Evolutionary conservation across 805 yeast genomes (phyloP).

Genomic region (Saccharomycopsis sp.): DNA sequence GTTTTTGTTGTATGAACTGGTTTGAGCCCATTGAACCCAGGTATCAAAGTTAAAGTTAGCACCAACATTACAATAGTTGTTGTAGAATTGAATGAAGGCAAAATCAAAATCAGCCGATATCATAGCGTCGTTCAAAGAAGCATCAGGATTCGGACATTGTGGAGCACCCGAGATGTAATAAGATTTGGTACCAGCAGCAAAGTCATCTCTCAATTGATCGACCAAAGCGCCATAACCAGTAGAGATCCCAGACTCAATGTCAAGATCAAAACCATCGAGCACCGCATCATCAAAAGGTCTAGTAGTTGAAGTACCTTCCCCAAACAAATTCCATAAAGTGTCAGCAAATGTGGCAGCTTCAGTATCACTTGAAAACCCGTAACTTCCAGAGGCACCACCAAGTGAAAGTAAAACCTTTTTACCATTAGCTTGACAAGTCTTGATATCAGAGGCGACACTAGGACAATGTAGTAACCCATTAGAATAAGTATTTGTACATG

Average conservation of each 20-base stretch:
- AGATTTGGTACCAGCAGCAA: constrained; percentile 39
- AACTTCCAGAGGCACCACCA: constrained; percentile 70
- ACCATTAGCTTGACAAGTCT: constrained; percentile 69
- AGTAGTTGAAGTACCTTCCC: constrained; percentile 28
- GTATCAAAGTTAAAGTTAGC: constrained; percentile 42
- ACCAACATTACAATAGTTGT: constrained; percentile 49
- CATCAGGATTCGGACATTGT: constrained; percentile 71
- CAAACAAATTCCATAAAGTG: constrained; percentile 56
- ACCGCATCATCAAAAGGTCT: constrained; percentile 54
- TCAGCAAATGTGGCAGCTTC: constrained; percentile 63
- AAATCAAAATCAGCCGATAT: constrained; percentile 52
- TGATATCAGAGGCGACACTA: constrained; percentile 57
- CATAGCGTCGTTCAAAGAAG: constrained; percentile 40
- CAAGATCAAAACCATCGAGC: constrained; percentile 91
- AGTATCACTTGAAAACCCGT: constrained; percentile 78
- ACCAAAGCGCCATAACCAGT: constrained; percentile 66
- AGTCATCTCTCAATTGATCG: constrained; percentile 35
- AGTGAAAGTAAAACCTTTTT: constrained; percentile 71
- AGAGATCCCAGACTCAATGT: constrained; percentile 60
- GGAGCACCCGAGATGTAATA: constrained; percentile 74
- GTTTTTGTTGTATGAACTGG: constrained; percentile 46
- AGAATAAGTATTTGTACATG: constrained; percentile 24
- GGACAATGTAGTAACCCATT: constrained; percentile 32
- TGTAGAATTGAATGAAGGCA: constrained; percentile 71
- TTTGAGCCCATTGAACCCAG: constrained; percentile 43